Base-by-base conservation (phyloP, 1,139 yeast species). In the Yamadazyma buinensis region DNA sequence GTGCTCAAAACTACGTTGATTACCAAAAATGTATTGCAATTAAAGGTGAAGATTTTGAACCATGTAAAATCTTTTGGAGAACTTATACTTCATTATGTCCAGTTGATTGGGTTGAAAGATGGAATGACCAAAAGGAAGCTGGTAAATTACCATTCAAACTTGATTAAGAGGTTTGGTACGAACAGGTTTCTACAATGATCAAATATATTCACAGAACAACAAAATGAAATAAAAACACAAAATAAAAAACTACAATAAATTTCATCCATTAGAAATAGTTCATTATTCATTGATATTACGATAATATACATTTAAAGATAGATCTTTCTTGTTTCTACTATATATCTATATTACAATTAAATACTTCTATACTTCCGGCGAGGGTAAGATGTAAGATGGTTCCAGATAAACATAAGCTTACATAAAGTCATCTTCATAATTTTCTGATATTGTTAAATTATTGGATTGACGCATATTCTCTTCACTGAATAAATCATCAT, bases 41-140 rank as follows among this genome's bases (percentile, higher is more conserved):
- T 51, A 90, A 90, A 74, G 98, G 98, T 59, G 97, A 92, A 70
- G 97, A 90, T 47, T 92, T 92, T 59, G 96, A 90, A 57, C 97
- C 97, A 58, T 92, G 98, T 70, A 77, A 88, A 69, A 88, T 86
- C 51, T 92, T 92, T 73, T 86, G 79, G 81, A 84, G 80, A 68
- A 86, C 97, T 40, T 92, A 76, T 75, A 77, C 84, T 52, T 77
- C 97, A 24, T 75, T 92, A 61, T 92, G 98, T 70, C 98, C 98
- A 43, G 73, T 78, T 37, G 82, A 82, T 55, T 88, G 97, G 97
- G 77, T 84, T 51, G 95, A 83, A 61, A 86, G 74, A 66, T 92
- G 97, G 97, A 94, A 92, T 60, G 96, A 83, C 55, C 96, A 88
- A 75, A 86, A 97, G 71, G 79, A 61, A 46, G 71, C 73, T 38